Conservation (phyloP, 306 rosid species). For the Acacia crassicarpa region DNA sequence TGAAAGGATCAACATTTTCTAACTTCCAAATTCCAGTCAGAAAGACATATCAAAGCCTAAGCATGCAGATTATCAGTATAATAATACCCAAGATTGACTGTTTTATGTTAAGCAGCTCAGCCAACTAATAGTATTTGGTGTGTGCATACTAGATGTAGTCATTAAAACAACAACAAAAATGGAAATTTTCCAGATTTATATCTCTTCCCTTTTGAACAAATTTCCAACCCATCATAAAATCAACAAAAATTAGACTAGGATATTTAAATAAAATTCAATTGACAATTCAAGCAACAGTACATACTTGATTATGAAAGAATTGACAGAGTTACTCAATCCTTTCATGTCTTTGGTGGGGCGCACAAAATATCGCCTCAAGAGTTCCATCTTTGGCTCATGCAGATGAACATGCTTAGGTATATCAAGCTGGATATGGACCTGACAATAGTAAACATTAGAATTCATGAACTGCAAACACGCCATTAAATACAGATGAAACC, state of each 20-base stretch:
- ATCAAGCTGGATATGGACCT: conserved; percentile 62
- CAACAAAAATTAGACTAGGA: background rate
- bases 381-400: conserved; percentile 53
- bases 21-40: conserved; percentile 12
- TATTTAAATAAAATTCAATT: conserved; percentile 18
- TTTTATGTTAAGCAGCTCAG: background rate
- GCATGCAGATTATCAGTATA: background rate
- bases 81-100: background rate
- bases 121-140: background rate
- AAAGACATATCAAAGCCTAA: background rate
- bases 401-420: conserved; percentile 58
- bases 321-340: conserved; percentile 37
- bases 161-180: background rate
- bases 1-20: conserved; percentile 7
- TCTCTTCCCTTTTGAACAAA: background rate
- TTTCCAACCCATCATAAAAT: background rate
- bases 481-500: conserved; percentile 12
- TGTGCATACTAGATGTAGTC: background rate
- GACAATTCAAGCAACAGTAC: conserved; percentile 35
- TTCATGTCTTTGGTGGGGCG: conserved; percentile 35
- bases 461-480: conserved; percentile 16
- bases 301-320: conserved; percentile 70
- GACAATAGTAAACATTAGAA: conserved; percentile 29
- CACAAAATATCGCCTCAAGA: conserved; percentile 52
- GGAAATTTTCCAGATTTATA: no score